phyloP scores from a whole-genome alignment of 306 rosid genomes.

The Ormosia emarginata region DNA sequence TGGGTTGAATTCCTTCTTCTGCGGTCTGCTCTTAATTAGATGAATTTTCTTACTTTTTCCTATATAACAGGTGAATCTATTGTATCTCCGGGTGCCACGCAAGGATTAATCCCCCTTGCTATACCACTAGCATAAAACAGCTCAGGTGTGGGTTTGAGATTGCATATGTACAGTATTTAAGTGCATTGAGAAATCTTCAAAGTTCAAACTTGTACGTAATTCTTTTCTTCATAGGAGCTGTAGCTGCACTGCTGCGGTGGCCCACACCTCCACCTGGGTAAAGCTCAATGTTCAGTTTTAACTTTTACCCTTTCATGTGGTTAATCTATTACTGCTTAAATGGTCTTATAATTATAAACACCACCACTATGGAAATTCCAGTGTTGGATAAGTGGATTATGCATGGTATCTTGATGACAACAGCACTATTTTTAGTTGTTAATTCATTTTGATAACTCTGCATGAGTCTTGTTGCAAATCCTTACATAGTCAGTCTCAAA shows the following conservation, averaged over 20 bases:
- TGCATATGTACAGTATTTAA: background rate
- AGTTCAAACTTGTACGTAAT: constrained; percentile 14
- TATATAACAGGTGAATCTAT: constrained; percentile 69
- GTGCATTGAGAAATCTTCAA: background rate
- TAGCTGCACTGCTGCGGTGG: constrained; percentile 87
- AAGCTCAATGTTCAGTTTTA: background rate
- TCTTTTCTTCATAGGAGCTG: constrained; percentile 46
- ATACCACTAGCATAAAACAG: constrained; percentile 65
- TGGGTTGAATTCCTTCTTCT: background rate
- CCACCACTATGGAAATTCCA: constrained; percentile 84
- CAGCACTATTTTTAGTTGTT: background rate
- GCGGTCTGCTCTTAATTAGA: background rate
- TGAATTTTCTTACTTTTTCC: background rate
- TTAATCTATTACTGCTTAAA: constrained; percentile 8
- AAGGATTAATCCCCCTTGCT: constrained; percentile 77
- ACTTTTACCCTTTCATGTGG: background rate
- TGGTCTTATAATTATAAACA: constrained; percentile 19
- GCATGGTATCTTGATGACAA: background rate
- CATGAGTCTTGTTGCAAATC: too few species aligned
- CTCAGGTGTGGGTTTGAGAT: constrained; percentile 49
- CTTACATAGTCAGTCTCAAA: too few species aligned
- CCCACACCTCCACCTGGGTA: constrained; percentile 95
- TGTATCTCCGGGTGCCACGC: constrained; percentile 77
- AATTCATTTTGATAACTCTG: background rate
- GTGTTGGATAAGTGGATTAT: constrained; percentile 69